Evolutionary conservation across 2,329 filamentous ascomycete species (phyloP), one percentile per base, ranked within the genome.

Genomic region (Fusarium nematophilum): DNA sequence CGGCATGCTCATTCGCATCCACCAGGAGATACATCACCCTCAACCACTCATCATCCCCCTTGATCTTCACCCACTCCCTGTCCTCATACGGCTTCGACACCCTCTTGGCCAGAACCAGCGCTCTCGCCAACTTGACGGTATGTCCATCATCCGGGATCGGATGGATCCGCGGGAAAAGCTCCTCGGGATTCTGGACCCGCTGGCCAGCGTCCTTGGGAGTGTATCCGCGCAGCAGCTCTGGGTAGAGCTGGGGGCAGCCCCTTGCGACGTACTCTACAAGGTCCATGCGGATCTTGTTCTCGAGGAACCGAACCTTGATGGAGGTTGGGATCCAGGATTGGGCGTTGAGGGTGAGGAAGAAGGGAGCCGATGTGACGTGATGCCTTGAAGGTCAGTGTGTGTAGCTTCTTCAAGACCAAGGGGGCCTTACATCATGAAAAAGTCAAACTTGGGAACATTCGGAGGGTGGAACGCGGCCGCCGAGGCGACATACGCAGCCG

Each of bases 251-350:
- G 1, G 92, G 89, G 2, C 81, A 83, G 4, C 83, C 83, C 9
- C 90, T 82, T 2, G 89, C 90, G 1, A 88, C 84, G 72, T 96
- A 97, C 75, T 92, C 81, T 6, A 88, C 70, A 6, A 96, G 77
- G 70, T 95, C 91, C 64, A 88, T 76, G 34, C 92, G 86, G 43
- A 88, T 90, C 74, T 96, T 96, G 85, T 88, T 93, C 74, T 95
- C 90, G 7, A 97, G 79, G 0, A 97, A 76, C 6, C 91, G 86
- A 10, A 81, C 78, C 70, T 93, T 94, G 40, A 79, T 78, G 7
- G 80, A 78, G 0, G 76, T 70, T 0, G 86, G 79, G 36, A 93
- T 79, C 83, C 85, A 95, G 30, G 79, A 62, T 62, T 82, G 82
- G 9, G 77, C 76, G 68, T 88, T 83, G 71, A 97, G 82, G 7